phyloP scores from a whole-genome alignment of 495 filamentous ascomycete species.

The Bacidia rubella region DNA sequence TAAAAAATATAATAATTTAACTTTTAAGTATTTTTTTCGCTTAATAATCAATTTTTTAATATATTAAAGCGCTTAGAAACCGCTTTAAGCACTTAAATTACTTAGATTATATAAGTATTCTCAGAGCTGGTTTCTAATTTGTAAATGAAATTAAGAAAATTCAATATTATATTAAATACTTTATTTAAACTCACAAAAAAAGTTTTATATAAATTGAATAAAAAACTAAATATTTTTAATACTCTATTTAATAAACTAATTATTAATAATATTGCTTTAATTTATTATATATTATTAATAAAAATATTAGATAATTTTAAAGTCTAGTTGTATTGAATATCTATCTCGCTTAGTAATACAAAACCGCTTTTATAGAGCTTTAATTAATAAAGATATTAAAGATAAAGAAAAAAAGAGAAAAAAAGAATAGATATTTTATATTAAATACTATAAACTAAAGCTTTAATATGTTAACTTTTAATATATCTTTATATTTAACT shows the following conservation, averaged over 20 bases:
- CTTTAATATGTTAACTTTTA: too few relatives aligned
- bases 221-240: not conserved
- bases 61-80: not conserved
- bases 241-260: not conserved
- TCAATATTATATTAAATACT: not conserved
- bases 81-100: too few relatives aligned
- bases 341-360: too few relatives aligned
- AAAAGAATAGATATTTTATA: not conserved
- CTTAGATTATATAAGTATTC: too few relatives aligned
- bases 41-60: too few relatives aligned
- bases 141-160: not conserved
- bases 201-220: not conserved
- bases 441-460: too few relatives aligned
- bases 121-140: not conserved
- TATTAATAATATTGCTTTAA: not conserved
- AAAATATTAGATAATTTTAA: not conserved
- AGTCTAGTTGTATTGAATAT: not conserved
- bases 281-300: not conserved
- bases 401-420: too few relatives aligned
- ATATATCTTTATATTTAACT: not conserved
- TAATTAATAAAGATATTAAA: too few relatives aligned
- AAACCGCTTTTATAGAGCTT: too few relatives aligned
- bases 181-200: not conserved
- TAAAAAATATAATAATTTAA: too few relatives aligned
- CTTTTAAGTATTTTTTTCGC: too few relatives aligned